Base-by-base conservation (phyloP, 306 rosid genomes). In the Hippophae rhamnoides region DNA sequence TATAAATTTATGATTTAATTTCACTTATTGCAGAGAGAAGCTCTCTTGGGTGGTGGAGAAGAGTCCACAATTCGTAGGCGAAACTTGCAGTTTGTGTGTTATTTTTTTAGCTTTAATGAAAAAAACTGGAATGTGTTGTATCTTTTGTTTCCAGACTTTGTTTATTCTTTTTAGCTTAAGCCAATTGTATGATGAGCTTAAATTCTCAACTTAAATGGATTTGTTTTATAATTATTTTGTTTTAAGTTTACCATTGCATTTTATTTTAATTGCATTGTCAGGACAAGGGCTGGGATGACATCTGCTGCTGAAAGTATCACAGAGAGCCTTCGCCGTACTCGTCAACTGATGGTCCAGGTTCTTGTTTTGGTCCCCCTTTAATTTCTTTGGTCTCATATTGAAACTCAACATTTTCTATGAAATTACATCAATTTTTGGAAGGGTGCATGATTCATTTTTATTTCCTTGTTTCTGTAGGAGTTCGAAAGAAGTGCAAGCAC, bases 291-390 rank as follows among this genome's bases (percentile, higher is more conserved):
- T 55, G 93, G 96, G 62, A 87, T 92, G 95, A 87, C 95, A 48
- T 85, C 96, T 65, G 96, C 98, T 6, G 88, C 89, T 48, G 98
- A 87, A 68, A 85, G 95, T 86, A 87, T 92, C 62, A 92, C 96
- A 0, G 95, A 85, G 46, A 92, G 93, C 88, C 96, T 87, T 47
- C 89, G 95, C 9, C 87, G 95, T 5, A 76, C 89, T 43, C 96
- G 96, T 60, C 98, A 92, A 58, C 69, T 92, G 63, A 87, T 87
- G 96, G 93, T 80, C 76, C 96, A 87, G 95, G 96, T 87, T 58
- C 49, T 60, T 7, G 40, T 13, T 49, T 41, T 18, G n/a, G 26
- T 56, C 23, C 18, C 7, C 8, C 8, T 9, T 18, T 18, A 18
- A 18, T 18, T 56, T 66, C 26, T 61, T 60, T 41, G 41, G 6